These are phyloP conservation scores for Dacryopinax primogenitus DNA, from an alignment of 768 basidiomycete genomes.

Conservation along the genomic window DNA sequence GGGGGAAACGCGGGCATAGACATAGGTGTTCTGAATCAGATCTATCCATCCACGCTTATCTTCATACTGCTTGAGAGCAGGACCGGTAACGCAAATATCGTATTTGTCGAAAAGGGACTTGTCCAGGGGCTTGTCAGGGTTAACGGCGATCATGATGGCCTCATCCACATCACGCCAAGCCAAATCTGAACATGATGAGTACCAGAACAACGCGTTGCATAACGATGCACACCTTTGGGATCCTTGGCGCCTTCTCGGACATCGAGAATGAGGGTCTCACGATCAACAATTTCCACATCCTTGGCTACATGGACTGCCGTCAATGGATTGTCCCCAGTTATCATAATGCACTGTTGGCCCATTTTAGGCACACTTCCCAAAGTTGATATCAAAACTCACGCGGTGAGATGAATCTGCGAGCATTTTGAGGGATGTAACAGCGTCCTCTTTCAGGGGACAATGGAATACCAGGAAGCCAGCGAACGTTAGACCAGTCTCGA, in stretches of 20 bases:
- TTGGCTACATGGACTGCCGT: constrained; percentile 92
- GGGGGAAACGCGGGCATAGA: constrained; percentile 95
- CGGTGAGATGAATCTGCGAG: constrained; percentile 91
- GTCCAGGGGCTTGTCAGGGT: constrained; percentile 70
- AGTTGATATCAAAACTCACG: constrained; percentile 37
- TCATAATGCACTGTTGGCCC: constrained; percentile 78
- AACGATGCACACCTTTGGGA: constrained; percentile 44
- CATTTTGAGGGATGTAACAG: constrained; percentile 82
- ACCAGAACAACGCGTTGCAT: not conserved
- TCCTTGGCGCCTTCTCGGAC: constrained; percentile 63
- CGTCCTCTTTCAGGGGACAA: constrained; percentile 90
- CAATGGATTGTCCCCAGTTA: constrained; percentile 95
- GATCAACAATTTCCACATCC: constrained; percentile 94
- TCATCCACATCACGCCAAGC: constrained; percentile 94
- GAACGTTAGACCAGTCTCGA: constrained; percentile 67
- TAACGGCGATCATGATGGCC: constrained; percentile 70
- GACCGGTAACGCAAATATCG: constrained; percentile 94
- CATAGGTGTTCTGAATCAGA: constrained; percentile 92
- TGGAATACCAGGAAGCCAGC: constrained; percentile 99
- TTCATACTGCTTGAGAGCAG: constrained; percentile 81
- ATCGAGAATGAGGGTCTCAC: constrained; percentile 87
- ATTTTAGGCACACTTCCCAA: not conserved
- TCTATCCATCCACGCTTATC: constrained; percentile 54
- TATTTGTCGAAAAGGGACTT: constrained; percentile 63
- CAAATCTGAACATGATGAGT: constrained; percentile 42